Percentiles rank a stretch among this genome's conserved stretches.
These are phyloP conservation scores for Volvox africanus DNA, from an alignment of 139 green algal genomes.

Conservation along the genomic window DNA sequence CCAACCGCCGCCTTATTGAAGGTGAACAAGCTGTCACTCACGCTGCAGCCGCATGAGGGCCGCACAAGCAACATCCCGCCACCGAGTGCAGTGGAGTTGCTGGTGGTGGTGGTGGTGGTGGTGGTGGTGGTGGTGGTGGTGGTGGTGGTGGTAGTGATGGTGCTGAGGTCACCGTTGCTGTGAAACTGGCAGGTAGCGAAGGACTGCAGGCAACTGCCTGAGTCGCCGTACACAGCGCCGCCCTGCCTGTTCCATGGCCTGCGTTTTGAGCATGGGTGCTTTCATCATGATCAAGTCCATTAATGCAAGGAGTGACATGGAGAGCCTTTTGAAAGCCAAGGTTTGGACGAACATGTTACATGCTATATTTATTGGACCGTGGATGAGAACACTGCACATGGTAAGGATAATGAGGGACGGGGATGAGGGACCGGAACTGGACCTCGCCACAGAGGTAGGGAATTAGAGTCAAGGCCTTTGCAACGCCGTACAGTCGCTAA, in stretches of 20 bases:
- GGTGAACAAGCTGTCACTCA: neutral
- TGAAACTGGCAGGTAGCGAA: neutral
- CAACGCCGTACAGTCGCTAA: too few species aligned
- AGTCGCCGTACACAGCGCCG: neutral
- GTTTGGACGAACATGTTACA: too few species aligned
- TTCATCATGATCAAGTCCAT: too few species aligned
- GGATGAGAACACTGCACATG: too few species aligned
- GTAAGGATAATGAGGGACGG: too few species aligned
- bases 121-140: neutral
- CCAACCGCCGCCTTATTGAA: neutral
- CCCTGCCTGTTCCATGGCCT: neutral
- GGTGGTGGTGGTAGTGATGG: neutral
- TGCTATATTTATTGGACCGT: too few species aligned
- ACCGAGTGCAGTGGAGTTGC: neutral
- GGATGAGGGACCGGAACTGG: too few species aligned
- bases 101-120: neutral
- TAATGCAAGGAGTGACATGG: too few species aligned
- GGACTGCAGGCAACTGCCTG: neutral
- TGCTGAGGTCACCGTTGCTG: neutral
- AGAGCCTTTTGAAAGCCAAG: too few species aligned
- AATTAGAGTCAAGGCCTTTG: too few species aligned
- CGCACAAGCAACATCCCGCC: neutral
- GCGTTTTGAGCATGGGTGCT: neutral
- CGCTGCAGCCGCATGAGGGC: neutral
- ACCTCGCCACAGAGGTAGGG: too few species aligned